Conservation (phyloP, 345 rosid species). For the Salix purpurea region DNA sequence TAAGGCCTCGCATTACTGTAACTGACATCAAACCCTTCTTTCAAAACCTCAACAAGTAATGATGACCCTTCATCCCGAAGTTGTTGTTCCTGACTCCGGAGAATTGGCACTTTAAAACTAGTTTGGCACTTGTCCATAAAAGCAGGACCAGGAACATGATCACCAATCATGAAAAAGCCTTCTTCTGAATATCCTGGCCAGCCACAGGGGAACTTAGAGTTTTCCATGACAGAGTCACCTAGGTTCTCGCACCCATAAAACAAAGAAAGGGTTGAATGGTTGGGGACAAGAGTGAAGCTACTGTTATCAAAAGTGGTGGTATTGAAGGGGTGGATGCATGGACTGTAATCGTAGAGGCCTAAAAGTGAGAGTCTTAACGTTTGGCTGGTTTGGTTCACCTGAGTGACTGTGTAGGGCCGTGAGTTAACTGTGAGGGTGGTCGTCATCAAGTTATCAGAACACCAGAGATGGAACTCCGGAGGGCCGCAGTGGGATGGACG, state of each 20-base stretch:
- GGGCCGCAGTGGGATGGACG: constrained; percentile 46
- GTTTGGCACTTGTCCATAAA: too few species aligned
- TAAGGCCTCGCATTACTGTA: background rate
- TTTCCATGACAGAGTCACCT: background rate
- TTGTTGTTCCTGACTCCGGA: background rate
- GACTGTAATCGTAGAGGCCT: constrained; percentile 25
- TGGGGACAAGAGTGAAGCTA: background rate
- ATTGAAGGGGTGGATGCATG: constrained; percentile 17
- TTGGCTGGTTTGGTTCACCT: constrained; percentile 15
- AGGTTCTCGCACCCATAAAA: constrained; percentile 19
- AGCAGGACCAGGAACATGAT: too few species aligned
- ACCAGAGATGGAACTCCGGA: constrained; percentile 34
- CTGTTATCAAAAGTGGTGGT: constrained; percentile 27
- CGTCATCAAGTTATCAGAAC: constrained; percentile 9
- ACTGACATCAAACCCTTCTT: constrained; percentile 29
- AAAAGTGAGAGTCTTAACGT: constrained; percentile 22
- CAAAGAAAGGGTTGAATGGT: constrained; percentile 14
- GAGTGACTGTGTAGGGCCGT: constrained; percentile 21
- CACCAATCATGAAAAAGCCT: constrained; percentile 25
- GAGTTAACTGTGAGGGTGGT: constrained; percentile 15
- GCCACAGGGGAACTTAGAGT: constrained; percentile 13
- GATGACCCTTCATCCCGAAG: constrained; percentile 10
- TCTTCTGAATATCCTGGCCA: background rate
- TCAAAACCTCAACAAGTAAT: constrained; percentile 28
- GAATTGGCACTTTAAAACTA: constrained; percentile 20